These are phyloP conservation scores for Neckera pumila DNA, from an alignment of 225 moss, liverwort and hornwort species.

Conservation along the genomic window DNA sequence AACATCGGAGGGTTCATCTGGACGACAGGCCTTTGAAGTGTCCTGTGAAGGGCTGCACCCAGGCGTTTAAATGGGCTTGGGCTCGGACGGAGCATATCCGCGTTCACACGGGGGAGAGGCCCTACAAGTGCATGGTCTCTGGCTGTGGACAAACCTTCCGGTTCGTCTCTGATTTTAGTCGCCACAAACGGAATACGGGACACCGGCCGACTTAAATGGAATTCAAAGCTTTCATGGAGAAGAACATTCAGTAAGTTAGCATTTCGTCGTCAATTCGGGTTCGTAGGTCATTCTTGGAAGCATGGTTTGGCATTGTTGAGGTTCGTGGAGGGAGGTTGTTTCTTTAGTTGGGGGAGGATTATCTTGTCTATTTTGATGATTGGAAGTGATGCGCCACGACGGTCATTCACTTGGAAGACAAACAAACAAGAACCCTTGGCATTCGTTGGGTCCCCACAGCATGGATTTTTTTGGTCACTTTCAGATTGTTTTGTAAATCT, in stretches of 20 bases:
- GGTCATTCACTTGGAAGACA: conserved; percentile 13
- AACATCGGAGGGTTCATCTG: conserved; percentile 86
- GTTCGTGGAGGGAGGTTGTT: not conserved
- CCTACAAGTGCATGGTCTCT: conserved; percentile 65
- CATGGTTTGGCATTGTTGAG: conserved; percentile 19
- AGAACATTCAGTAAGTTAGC: conserved; percentile 16
- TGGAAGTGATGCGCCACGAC: not conserved
- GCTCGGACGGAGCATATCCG: conserved; percentile 94
- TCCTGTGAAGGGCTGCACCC: conserved; percentile 71
- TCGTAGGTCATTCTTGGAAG: conserved; percentile 35
- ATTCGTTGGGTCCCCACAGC: conserved; percentile 1
- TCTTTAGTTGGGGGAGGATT: conserved; percentile 8
- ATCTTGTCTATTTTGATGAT: conserved; percentile 28
- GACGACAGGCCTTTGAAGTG: conserved; percentile 94
- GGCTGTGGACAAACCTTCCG: conserved; percentile 91
- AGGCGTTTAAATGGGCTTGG: conserved; percentile 95
- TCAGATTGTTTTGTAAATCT: conserved; percentile 21
- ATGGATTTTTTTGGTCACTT: conserved; percentile 14
- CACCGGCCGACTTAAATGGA: conserved; percentile 39
- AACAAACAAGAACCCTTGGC: not conserved
- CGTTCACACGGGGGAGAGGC: conserved; percentile 88
- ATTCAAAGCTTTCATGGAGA: not conserved
- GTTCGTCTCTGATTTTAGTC: conserved; percentile 96
- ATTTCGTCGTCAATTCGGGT: conserved; percentile 16
- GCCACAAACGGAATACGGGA: conserved; percentile 92